Base-by-base conservation (phyloP, 2,329 filamentous ascomycete genomes). In the Orbilia brochopaga region DNA sequence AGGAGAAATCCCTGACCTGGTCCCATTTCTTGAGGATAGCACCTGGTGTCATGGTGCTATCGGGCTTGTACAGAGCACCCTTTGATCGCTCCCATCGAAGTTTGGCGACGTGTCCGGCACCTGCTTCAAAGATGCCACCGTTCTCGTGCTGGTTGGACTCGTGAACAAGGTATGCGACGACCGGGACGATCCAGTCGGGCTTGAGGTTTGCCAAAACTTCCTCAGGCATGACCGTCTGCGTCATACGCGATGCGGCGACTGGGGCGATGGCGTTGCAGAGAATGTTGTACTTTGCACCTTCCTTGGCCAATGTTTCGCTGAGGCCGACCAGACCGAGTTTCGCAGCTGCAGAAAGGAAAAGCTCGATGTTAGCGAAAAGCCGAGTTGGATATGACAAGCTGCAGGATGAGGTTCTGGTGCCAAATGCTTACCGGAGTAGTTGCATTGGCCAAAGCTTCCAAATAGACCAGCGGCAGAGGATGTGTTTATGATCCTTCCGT, bases 211-310 rank as follows among this genome's bases (percentile, higher is more conserved):
- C 88, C 76, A 97, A 85, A 42, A 96, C 85, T 78, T 97, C 92
- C n/a, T 91, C 91, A 35, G 92, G 92, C 91, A 97, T 93, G 76
- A 97, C 85, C 17, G 93, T 97, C 80, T 92, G 87, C 48, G 92
- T 97, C 92, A 97, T 95, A 79, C 93, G 88, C 82, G 90, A 94
- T 73, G 92, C 94, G 76, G 93, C 93, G 78, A 97, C 92, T 59
- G 94, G 94, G 17, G 94, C 92, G 82, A 99, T 95, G 77, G 91
- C 91, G 81, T 99, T 99, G 83, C 85, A 87, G 77, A 96, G 82
- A 76, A 99, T 97, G 85, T 97, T 97, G 84, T 99, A 99, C 83
- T 97, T 97, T 79, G 86, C 84, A 75, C 94, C 94, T 83, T 99
- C 94, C 85, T 97, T 97, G 72, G 94, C 94, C 74, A 99, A 85